phyloP scores from a whole-genome alignment of 139 green algal genomes.

The Dunaliella sp. region DNA sequence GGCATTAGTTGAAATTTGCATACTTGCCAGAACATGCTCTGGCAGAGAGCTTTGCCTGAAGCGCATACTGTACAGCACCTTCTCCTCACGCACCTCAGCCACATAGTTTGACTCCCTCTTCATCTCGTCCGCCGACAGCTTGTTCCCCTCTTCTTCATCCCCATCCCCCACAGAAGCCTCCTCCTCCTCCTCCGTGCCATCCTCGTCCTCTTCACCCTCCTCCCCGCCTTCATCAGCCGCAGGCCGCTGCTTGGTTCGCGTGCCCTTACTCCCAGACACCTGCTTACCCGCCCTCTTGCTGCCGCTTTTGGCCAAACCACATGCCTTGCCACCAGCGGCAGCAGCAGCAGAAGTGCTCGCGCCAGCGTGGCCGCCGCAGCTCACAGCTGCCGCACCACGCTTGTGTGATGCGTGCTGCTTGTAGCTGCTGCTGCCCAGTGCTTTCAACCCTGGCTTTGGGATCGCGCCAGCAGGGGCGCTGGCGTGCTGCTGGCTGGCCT shows the following conservation, averaged over 20 bases:
- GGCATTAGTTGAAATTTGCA: too few species aligned
- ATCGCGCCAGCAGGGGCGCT: background rate
- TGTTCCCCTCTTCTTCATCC: conserved; percentile 2
- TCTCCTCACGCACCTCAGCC: conserved; percentile 6
- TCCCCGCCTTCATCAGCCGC: background rate
- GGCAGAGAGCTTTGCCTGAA: too few species aligned
- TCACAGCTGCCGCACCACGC: too few species aligned
- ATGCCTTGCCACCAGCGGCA: background rate
- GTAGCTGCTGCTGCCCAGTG: too few species aligned
- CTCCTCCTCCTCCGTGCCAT: background rate
- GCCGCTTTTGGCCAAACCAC: background rate
- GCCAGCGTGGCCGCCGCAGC: background rate
- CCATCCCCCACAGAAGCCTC: background rate
- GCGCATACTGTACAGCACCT: too few species aligned
- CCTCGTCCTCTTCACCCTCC: background rate
- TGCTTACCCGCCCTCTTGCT: background rate
- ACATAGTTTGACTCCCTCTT: conserved; percentile 19
- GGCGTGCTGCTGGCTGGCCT: background rate
- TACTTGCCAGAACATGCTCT: too few species aligned
- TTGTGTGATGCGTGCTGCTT: too few species aligned
- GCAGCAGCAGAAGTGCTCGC: background rate
- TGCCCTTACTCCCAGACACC: background rate
- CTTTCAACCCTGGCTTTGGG: too few species aligned
- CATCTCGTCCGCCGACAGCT: background rate
- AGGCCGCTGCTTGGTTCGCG: background rate